Evolutionary conservation across 2,329 filamentous ascomycete genomes (phyloP).

Genomic region (Aspergillus brunneoviolaceus): DNA sequence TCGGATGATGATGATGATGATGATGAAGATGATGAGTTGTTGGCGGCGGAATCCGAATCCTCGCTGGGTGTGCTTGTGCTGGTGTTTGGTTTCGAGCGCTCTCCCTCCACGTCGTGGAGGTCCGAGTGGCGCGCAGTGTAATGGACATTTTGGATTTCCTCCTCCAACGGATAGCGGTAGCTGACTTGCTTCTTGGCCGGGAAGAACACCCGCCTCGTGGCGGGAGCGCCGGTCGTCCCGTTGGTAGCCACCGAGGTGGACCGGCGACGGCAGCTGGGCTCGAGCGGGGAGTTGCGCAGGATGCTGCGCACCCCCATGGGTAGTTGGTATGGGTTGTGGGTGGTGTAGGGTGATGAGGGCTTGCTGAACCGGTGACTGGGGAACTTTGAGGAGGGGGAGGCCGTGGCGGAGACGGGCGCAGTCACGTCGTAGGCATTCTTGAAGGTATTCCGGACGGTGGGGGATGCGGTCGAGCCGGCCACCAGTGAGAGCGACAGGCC

Average conservation of each 20-base stretch:
- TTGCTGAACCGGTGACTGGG: conserved; percentile 29
- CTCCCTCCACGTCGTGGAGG: conserved; percentile 36
- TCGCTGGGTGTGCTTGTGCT: conserved; percentile 25
- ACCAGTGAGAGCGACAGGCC: conserved; percentile 55
- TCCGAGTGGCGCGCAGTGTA: conserved; percentile 60
- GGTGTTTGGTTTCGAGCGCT: conserved; percentile 15
- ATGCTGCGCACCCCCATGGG: conserved; percentile 48
- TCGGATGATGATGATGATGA: conserved; percentile 28
- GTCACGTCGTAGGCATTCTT: conserved; percentile 57
- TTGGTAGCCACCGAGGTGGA: conserved; percentile 40
- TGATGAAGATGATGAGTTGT: conserved; percentile 21
- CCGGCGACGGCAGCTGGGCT: conserved; percentile 36
- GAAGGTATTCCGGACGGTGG: conserved; percentile 62
- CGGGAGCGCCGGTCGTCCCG: conserved; percentile 35
- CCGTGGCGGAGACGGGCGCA: conserved; percentile 40
- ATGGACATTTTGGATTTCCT: conserved; percentile 57
- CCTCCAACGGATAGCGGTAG: conserved; percentile 56
- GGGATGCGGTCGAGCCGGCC: conserved; percentile 51
- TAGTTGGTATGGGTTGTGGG: conserved; percentile 39
- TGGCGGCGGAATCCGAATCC: conserved; percentile 31
- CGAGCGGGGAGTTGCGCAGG: conserved; percentile 48
- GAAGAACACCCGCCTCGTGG: conserved; percentile 45
- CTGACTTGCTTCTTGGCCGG: conserved; percentile 58
- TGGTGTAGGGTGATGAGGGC: conserved; percentile 31
- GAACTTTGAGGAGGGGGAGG: conserved; percentile 34